These are phyloP conservation scores for Tulasnella sp. DNA, from an alignment of 768 basidiomycete species.

Conservation along the genomic window DNA sequence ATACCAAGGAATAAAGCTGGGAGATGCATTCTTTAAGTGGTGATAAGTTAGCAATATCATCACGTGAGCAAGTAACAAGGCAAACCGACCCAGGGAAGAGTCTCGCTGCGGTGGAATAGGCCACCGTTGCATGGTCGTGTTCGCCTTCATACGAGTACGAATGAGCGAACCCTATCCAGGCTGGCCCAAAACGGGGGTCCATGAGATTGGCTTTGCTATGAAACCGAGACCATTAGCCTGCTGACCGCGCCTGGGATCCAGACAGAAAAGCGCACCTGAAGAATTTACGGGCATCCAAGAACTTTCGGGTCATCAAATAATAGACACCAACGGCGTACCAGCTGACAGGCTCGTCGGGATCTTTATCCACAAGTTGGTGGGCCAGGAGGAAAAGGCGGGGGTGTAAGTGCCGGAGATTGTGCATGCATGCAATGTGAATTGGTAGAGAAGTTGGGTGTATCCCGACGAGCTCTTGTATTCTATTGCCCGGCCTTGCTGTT, in stretches of 20 bases:
- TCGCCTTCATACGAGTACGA: conserved; percentile 96
- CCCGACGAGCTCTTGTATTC: conserved; percentile 79
- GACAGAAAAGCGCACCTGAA: conserved; percentile 65
- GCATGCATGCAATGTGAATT: conserved; percentile 96
- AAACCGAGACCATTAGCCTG: neutral
- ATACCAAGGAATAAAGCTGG: conserved; percentile 95
- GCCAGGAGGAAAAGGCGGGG: conserved; percentile 94
- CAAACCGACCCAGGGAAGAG: conserved; percentile 81
- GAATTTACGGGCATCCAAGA: conserved; percentile 87
- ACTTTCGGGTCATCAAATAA: conserved; percentile 85
- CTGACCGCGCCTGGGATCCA: neutral
- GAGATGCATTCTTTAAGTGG: conserved; percentile 76
- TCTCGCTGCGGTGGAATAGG: conserved; percentile 93
- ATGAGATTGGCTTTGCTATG: conserved; percentile 89
- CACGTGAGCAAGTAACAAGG: conserved; percentile 28
- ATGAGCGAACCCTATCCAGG: conserved; percentile 97
- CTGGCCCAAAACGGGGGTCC: conserved; percentile 93
- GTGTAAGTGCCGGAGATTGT: conserved; percentile 85
- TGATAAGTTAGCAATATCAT: neutral
- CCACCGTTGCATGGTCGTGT: conserved; percentile 97
- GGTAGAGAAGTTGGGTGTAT: conserved; percentile 89
- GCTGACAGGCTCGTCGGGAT: conserved; percentile 87
- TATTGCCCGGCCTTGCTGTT: conserved; percentile 34
- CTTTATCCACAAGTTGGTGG: conserved; percentile 90
- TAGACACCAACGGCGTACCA: conserved; percentile 99